phyloP scores from a whole-genome alignment of 345 rosid species.

The Garcia nutans region DNA sequence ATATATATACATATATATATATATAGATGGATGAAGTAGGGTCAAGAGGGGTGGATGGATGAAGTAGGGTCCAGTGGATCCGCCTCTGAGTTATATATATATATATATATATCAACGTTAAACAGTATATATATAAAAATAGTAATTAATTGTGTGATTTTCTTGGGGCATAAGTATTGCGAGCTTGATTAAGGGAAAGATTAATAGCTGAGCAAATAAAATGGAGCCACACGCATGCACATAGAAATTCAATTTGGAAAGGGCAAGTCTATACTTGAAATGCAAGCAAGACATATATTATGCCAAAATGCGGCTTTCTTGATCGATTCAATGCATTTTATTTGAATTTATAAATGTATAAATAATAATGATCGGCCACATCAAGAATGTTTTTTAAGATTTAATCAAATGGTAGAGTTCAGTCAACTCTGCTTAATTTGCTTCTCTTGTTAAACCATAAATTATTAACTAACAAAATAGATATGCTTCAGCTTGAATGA shows the following conservation, averaged over 20 bases:
- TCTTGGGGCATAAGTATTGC: conserved; percentile 21
- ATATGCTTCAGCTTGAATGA: too few species aligned
- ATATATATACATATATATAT: too few species aligned
- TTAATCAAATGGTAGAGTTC: neutral
- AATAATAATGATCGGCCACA: neutral
- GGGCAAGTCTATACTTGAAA: conserved; percentile 12
- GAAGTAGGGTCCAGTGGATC: too few species aligned
- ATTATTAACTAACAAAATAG: too few species aligned
- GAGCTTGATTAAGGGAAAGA: conserved; percentile 14
- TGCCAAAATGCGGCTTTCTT: conserved; percentile 19
- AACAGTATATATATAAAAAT: too few species aligned
- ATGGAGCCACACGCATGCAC: conserved; percentile 21
- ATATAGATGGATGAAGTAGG: too few species aligned
- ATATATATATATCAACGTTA: neutral
- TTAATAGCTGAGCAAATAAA: neutral
- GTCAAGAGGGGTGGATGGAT: too few species aligned
- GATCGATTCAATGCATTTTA: conserved; percentile 26
- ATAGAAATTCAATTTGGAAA: conserved; percentile 16
- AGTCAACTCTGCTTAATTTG: too few species aligned
- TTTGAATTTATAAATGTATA: neutral
- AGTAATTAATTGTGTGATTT: neutral
- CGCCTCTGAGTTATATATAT: too few species aligned
- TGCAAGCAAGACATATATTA: conserved; percentile 7
- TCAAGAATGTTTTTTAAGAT: conserved; percentile 16
- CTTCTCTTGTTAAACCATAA: too few species aligned